phyloP scores from a whole-genome alignment of 129 eudicot species.

The Centella asiatica region DNA sequence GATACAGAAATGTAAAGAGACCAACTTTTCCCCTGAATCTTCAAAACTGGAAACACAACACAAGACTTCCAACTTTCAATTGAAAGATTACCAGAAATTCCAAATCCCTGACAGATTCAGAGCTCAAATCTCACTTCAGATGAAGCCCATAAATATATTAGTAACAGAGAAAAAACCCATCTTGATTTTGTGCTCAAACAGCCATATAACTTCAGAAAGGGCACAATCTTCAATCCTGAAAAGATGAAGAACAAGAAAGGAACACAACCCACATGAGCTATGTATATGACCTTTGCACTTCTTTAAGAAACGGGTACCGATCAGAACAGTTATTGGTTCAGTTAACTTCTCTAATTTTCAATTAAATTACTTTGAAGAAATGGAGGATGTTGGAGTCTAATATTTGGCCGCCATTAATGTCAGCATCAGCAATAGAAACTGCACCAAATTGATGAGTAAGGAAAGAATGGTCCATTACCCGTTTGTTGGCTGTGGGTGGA shows the following conservation, averaged over 20 bases:
- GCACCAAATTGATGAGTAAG: neutral
- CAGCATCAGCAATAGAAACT: constrained; percentile 17
- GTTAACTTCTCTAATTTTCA: too few relatives aligned
- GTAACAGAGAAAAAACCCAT: neutral
- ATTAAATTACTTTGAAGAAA: too few relatives aligned
- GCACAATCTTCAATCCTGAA: neutral
- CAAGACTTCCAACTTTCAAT: neutral
- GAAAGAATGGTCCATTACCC: neutral
- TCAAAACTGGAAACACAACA: neutral
- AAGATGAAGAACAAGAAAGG: neutral
- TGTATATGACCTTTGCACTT: neutral
- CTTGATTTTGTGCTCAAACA: neutral
- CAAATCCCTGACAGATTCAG: neutral
- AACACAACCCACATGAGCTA: constrained; percentile 4
- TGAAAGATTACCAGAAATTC: neutral
- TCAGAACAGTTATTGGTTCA: neutral
- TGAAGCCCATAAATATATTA: constrained; percentile 3
- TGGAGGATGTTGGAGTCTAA: neutral
- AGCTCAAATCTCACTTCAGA: constrained; percentile 5
- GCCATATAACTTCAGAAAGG: neutral
- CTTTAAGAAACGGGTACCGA: neutral
- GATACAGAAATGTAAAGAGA: constrained; percentile 1
- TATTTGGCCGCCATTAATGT: constrained; percentile 38
- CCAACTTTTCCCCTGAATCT: neutral
- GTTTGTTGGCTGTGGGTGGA: constrained; percentile 10